phyloP scores from a whole-genome alignment of 306 rosid genomes.

The Quercus variabilis region DNA sequence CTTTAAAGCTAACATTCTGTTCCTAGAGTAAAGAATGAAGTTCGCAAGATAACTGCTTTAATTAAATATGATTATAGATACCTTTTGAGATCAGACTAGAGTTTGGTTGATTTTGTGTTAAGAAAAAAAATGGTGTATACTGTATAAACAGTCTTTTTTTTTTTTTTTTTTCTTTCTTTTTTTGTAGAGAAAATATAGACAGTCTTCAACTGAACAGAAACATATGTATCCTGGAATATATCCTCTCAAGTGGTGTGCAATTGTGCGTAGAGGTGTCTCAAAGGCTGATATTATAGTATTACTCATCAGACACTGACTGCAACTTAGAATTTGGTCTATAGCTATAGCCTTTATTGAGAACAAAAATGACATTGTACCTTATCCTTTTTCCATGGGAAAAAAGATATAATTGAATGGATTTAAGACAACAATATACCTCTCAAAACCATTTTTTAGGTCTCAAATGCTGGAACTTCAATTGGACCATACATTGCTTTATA shows the following conservation, averaged over 20 bases:
- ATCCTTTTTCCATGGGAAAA: not conserved
- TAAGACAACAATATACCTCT: slow-evolving; percentile 6
- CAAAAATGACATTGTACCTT: not conserved
- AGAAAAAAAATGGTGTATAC: too few relatives aligned
- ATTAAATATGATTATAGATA: not conserved
- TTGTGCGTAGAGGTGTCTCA: too few relatives aligned
- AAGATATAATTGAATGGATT: not conserved
- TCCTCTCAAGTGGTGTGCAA: too few relatives aligned
- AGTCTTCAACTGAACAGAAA: too few relatives aligned
- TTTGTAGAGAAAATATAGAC: too few relatives aligned
- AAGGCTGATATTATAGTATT: too few relatives aligned
- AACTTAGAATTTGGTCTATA: too few relatives aligned
- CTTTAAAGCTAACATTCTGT: not conserved
- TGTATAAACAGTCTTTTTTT: too few relatives aligned
- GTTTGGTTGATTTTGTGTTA: too few relatives aligned
- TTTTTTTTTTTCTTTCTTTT: rapidly evolving
- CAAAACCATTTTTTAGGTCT: slow-evolving; percentile 43
- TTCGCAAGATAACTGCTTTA: not conserved
- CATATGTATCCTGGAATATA: too few relatives aligned
- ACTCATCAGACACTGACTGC: too few relatives aligned
- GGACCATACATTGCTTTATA: slow-evolving; percentile 39
- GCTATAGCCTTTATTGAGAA: not conserved
- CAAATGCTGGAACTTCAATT: slow-evolving; percentile 60
- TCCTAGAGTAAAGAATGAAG: not conserved
- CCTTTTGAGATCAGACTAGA: too few relatives aligned